Conservation (phyloP, 192 early-diverging fungal genomes). For the Geranomyces variabilis region DNA sequence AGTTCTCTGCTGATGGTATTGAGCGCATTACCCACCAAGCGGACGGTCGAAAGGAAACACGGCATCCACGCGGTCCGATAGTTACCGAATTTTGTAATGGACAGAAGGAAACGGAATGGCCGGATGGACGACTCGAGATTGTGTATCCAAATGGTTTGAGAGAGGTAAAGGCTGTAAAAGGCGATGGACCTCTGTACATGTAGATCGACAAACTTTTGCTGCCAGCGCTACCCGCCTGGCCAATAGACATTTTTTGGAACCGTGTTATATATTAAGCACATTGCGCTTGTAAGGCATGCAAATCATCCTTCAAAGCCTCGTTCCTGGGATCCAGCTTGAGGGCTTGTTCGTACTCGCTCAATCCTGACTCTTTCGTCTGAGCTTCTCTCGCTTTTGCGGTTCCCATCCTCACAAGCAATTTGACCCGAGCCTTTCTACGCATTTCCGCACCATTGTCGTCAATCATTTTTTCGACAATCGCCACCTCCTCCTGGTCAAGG, state of each 20-base stretch:
- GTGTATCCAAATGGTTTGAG: no score
- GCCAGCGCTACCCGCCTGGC: no score
- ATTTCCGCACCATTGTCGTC: constrained; percentile 53
- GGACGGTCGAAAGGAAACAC: no score
- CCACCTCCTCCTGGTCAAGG: constrained; percentile 38
- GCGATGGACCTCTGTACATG: no score
- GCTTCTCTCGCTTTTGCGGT: constrained; percentile 64
- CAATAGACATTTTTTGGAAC: neutral
- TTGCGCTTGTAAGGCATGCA: constrained; percentile 10
- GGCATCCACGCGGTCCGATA: no score
- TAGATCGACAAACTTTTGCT: no score
- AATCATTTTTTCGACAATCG: constrained; percentile 28
- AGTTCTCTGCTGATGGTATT: no score
- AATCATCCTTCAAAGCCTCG: constrained; percentile 38
- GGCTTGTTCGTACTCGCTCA: constrained; percentile 63
- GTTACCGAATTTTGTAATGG: no score
- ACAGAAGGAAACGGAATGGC: no score
- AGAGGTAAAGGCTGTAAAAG: no score
- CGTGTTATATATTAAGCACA: constrained; percentile 8
- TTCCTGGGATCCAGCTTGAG: constrained; percentile 62
- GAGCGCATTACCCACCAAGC: no score
- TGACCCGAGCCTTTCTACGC: constrained; percentile 39
- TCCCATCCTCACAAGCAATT: constrained; percentile 70
- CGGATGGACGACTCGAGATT: no score
- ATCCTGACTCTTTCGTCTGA: constrained; percentile 56